Conservation (phyloP, 352 stramenopile genomes). For the Globisporangium recalcitrans region DNA sequence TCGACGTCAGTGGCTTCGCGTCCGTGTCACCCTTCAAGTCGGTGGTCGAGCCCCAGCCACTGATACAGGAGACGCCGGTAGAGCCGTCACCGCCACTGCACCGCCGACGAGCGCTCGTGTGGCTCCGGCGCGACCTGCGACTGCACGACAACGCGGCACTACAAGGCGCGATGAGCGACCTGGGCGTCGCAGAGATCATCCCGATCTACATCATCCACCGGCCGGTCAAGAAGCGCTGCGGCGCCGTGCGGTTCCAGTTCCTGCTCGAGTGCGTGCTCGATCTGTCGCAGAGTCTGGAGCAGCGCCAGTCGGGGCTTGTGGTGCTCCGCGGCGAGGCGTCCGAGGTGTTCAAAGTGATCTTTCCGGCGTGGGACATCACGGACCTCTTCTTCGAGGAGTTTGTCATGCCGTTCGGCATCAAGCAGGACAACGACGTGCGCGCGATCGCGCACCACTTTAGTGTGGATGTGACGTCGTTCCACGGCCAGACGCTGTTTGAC, state of each 20-base stretch:
- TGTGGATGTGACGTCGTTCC: slow-evolving; percentile 32
- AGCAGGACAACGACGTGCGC: slow-evolving; percentile 38
- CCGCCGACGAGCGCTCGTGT: slow-evolving; percentile 54
- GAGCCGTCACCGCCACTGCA: background rate
- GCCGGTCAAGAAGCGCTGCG: slow-evolving; percentile 59
- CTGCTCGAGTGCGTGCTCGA: slow-evolving; percentile 89
- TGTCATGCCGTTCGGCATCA: slow-evolving; percentile 43
- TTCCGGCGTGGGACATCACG: slow-evolving; percentile 57
- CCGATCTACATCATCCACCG: slow-evolving; percentile 88
- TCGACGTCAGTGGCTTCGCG: background rate
- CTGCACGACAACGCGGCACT: slow-evolving; percentile 95
- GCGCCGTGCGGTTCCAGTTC: slow-evolving; percentile 84
- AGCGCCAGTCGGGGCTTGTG: slow-evolving; percentile 33
- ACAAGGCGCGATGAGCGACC: slow-evolving; percentile 40
- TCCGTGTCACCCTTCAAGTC: background rate
- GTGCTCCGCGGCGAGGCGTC: slow-evolving; percentile 57
- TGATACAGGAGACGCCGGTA: background rate
- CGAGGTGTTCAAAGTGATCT: slow-evolving; percentile 42
- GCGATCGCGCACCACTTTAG: slow-evolving; percentile 27
- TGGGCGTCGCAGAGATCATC: slow-evolving; percentile 32
- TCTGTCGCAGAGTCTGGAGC: slow-evolving; percentile 37
- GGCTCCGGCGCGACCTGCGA: slow-evolving; percentile 93
- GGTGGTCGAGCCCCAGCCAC: background rate
- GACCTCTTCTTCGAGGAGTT: slow-evolving; percentile 68
- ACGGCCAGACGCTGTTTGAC: slow-evolving; percentile 55